Conservation (phyloP, 768 basidiomycete genomes). For the Tremella fuciformis region DNA sequence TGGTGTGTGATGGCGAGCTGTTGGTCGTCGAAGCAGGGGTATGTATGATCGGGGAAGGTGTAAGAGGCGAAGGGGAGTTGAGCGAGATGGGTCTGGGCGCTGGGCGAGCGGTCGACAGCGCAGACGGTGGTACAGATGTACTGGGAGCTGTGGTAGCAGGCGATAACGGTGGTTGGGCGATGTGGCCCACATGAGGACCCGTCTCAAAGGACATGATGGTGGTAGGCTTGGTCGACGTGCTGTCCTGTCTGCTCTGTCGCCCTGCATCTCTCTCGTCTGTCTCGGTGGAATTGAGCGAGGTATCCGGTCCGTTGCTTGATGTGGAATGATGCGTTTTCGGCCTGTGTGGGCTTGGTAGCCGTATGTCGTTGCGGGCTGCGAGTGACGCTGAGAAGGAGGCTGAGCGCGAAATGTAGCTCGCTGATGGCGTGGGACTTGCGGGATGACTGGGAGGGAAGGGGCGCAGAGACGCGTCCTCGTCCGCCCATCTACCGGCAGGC, state of each 20-base stretch:
- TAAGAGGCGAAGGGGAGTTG: neutral
- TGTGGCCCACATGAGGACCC: constrained; percentile 76
- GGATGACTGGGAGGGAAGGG: constrained; percentile 85
- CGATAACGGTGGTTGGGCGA: constrained; percentile 69
- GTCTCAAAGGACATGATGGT: constrained; percentile 88
- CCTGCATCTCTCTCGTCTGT: constrained; percentile 17
- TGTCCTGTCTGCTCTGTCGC: constrained; percentile 26
- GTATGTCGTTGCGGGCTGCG: too few relatives aligned
- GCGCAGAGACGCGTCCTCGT: constrained; percentile 89
- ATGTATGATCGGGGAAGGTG: constrained; percentile 3
- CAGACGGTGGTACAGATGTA: neutral
- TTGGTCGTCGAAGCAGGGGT: constrained; percentile 2
- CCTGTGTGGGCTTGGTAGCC: neutral
- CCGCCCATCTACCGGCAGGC: constrained; percentile 56
- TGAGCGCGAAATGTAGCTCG: constrained; percentile 53
- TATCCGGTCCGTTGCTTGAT: constrained; percentile 12
- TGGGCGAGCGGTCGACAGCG: neutral
- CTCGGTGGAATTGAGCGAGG: constrained; percentile 72
- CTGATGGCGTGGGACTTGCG: constrained; percentile 80
- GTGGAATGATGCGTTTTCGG: constrained; percentile 4
- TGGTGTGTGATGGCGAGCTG: constrained; percentile 51
- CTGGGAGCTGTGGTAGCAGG: constrained; percentile 10
- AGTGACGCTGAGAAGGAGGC: neutral
- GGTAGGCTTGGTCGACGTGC: constrained; percentile 80
- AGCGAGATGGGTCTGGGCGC: neutral